Conservation (phyloP, 768 basidiomycete genomes). For the Gymnopilus junonius region DNA sequence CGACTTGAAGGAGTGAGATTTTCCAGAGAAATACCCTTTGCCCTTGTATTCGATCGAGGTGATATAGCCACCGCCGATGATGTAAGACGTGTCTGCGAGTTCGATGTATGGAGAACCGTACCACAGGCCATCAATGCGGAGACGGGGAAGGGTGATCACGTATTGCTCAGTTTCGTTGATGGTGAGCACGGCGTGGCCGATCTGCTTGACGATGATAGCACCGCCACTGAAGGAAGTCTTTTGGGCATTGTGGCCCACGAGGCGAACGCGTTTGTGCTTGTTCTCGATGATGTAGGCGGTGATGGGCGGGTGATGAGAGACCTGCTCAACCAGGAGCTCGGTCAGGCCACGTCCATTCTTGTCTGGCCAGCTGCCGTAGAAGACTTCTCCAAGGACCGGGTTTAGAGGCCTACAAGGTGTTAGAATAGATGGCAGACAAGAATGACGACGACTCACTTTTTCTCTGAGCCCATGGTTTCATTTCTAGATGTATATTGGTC, state of each 20-base stretch:
- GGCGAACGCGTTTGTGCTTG: slow-evolving; percentile 68
- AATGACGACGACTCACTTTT: slow-evolving; percentile 66
- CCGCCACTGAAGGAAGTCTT: slow-evolving; percentile 91
- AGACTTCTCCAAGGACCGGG: slow-evolving; percentile 91
- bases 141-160: slow-evolving; percentile 88
- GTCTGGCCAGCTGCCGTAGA: slow-evolving; percentile 91
- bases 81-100: slow-evolving; percentile 80
- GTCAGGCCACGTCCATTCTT: slow-evolving; percentile 76
- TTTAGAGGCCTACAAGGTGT: slow-evolving; percentile 76
- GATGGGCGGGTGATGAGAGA: slow-evolving; percentile 93
- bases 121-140: slow-evolving; percentile 95
- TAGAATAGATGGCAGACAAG: slow-evolving; percentile 5
- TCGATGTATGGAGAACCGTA: slow-evolving; percentile 92
- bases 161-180: slow-evolving; percentile 61
- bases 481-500: slow-evolving; percentile 96
- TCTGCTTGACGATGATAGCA: slow-evolving; percentile 88
- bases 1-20: slow-evolving; percentile 93
- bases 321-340: slow-evolving; percentile 88
- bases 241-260: slow-evolving; percentile 91
- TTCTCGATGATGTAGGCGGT: slow-evolving; percentile 91
- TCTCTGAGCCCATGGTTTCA: slow-evolving; percentile 95
- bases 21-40: slow-evolving; percentile 94
- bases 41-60: slow-evolving; percentile 91
- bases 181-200: slow-evolving; percentile 89
- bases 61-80: slow-evolving; percentile 51